Base-by-base conservation (phyloP, 2,329 filamentous ascomycete genomes). In the Scedosporium aurantiacum region DNA sequence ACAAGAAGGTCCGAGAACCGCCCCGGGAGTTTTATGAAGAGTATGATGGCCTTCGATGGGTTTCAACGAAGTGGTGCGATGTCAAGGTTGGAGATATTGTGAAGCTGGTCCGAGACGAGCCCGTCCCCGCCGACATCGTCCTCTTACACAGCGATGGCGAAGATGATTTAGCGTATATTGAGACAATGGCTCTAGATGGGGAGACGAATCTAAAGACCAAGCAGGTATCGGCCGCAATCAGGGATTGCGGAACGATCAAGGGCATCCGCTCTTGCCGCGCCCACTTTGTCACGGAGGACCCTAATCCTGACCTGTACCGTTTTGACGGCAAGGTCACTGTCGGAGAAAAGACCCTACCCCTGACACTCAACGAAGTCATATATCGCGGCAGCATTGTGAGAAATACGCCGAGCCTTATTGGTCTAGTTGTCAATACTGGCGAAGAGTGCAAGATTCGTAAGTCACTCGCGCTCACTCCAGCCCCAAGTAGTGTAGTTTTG, bases 391-490 rank as follows among this genome's bases (percentile, higher is more conserved):
- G 90, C 67, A 83, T 92, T 3, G 72, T 97, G 61, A 82, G 92
- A 60, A 97, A 97, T 69, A 96, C 91, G 0, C 78, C 79, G 4
- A 79, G 80, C 64, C 87, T 85, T 4, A 77, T 90, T 56, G 91
- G 91, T 1, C 64, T 96, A 68, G 89, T 96, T 37, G 86, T 96
- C 66, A 96, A 97, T 73, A 91, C 89, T 0, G 90, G 90, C 40
- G 90, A 95, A 71, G 91, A 96, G 71, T 95, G 89, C 75, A 95
- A 94, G 72, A 92, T 95, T 63, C 88, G 91, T 56, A 62, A 61
- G 63, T 64, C n/a, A 16, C 25, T 18, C 37, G 25, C 57, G 40
- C 47, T 14, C 21, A 25, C 27, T n/a, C 21, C 41, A 28, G 1
- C 32, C 14, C 52, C 25, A 18, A 16, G 21, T 12, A 60, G n/a